Percentiles rank a stretch among this genome's conserved stretches.
Conservation (phyloP, 176 grass and related monocot species). For the Puya raimondii region DNA sequence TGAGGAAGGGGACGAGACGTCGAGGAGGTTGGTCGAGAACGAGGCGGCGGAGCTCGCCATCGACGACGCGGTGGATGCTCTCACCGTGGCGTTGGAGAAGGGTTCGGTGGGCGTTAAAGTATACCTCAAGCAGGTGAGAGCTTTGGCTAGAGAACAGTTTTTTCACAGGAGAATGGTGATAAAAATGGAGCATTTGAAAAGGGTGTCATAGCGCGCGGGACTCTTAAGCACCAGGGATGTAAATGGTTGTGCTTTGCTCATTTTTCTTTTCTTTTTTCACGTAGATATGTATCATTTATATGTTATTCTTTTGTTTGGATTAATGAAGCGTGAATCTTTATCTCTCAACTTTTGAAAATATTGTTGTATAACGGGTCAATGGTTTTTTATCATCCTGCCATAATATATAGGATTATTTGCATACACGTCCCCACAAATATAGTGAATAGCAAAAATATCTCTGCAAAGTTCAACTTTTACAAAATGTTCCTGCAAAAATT, state of each 20-base stretch:
- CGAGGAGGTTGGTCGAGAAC: constrained; percentile 9
- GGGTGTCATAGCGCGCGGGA: background rate
- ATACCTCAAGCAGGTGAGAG: constrained; percentile 24
- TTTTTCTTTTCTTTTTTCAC: background rate
- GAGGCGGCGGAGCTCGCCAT: constrained; percentile 23
- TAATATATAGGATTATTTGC: no score
- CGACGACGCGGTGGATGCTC: constrained; percentile 7
- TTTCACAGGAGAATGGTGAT: constrained; percentile 5
- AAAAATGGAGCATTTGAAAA: background rate
- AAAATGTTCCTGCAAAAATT: no score
- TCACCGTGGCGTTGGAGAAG: background rate
- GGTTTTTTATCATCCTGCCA: no score
- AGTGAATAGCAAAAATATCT: no score
- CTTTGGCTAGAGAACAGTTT: constrained; percentile 30
- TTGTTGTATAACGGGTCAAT: no score
- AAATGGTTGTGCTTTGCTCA: background rate
- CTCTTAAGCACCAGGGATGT: background rate
- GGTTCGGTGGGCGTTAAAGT: background rate
- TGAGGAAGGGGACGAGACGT: background rate
- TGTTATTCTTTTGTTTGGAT: no score
- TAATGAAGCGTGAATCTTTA: no score
- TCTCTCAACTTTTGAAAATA: no score
- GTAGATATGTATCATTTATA: no score
- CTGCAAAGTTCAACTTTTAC: no score
- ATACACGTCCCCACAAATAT: no score